Evolutionary conservation across 768 basidiomycete genomes (phyloP), one percentile per base, ranked within the genome.

Genomic region (Lentinula edodes): DNA sequence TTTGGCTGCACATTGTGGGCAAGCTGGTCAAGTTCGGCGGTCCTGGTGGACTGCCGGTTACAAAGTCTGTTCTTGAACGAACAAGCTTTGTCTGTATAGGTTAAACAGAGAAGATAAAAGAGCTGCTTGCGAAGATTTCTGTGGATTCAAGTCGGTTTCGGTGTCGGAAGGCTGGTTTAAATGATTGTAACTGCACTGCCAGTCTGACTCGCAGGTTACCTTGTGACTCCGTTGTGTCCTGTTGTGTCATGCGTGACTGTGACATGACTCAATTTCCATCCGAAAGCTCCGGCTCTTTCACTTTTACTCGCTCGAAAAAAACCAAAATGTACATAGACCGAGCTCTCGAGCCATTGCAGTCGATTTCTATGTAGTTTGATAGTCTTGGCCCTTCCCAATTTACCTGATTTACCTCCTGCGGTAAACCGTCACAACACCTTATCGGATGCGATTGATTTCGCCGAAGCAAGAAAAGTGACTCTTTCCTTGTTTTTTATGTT

Each of bases 1-100:
- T 66, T 62, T 65, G 66, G 52, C 68, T 65, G 62, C 52, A 78
- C 85, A 86, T 86, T 69, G 72, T 68, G 73, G 68, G 60, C 66
- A 64, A 61, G 60, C 67, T 50, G 63, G 70, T 46, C 43, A 32
- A 51, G 42, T 28, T 58, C n/a, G 58, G 58, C 43, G 8, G 45
- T 38, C 42, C 58, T 20, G 15, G 52, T 36, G 58, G 46, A 79
- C 66, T 68, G 79, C 78, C 78, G 76, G 63, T 67, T 61, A 70
- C 72, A 74, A 72, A 74, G 73, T 69, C 72, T 71, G 58, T 64
- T 71, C 78, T 78, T 73, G 63, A 50, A 46, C 62, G 72, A 71
- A 70, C 67, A 66, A 66, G 68, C 54, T 62, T 66, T 64, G 63
- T 59, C 54, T 41, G 16, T 23, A 58, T 43, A 55, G 15, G 67